These are phyloP conservation scores for Lipomyces spencermartinsiae DNA, from an alignment of 805 yeast species.

Conservation along the genomic window DNA sequence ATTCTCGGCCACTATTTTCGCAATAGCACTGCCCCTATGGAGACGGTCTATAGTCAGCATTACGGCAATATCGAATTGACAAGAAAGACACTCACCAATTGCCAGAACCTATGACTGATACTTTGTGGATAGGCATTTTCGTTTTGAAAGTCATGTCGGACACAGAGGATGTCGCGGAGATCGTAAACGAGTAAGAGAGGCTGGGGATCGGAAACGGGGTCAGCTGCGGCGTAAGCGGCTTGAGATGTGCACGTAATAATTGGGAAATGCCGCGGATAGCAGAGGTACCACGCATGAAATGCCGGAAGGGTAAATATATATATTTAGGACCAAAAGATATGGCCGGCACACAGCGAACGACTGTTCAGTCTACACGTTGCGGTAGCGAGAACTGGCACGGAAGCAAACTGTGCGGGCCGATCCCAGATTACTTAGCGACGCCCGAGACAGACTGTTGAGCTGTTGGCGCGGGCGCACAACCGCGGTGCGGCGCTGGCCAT, in stretches of 20 bases:
- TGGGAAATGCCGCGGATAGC: not conserved
- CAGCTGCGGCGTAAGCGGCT: not conserved
- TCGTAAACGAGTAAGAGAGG: not conserved
- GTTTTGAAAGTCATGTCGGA: not conserved
- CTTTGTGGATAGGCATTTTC: constrained; percentile 34
- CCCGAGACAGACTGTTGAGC: not conserved
- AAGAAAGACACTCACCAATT: constrained; percentile 62
- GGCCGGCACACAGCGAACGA: not conserved
- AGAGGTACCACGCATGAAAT: not conserved
- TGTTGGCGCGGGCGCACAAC: not conserved
- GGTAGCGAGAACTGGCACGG: not conserved
- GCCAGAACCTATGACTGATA: constrained; percentile 91
- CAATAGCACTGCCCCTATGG: constrained; percentile 86
- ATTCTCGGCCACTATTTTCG: constrained; percentile 93
- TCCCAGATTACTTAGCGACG: not conserved
- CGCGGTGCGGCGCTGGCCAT: not conserved
- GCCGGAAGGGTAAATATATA: not conserved
- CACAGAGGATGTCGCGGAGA: not conserved
- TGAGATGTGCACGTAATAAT: not conserved
- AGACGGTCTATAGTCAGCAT: not conserved
- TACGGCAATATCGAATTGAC: not conserved
- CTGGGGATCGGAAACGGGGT: not conserved
- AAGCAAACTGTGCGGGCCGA: too few species aligned
- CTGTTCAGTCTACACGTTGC: not conserved
- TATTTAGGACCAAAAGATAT: not conserved